These are phyloP conservation scores for Paecilomyces dactylethromorphus DNA, from an alignment of 2,329 filamentous ascomycete genomes.

Conservation along the genomic window DNA sequence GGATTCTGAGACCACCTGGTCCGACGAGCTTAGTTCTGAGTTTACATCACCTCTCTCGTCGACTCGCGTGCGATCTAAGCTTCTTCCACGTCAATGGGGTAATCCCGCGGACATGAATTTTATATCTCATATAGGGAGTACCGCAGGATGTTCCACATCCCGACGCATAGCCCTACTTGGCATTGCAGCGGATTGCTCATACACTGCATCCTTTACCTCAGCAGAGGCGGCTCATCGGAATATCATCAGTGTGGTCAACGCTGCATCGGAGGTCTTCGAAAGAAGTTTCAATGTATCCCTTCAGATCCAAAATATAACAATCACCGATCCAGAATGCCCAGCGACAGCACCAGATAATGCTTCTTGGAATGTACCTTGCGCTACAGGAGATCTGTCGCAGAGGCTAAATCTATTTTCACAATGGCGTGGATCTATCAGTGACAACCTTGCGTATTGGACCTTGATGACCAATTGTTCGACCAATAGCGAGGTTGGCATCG, in stretches of 20 bases:
- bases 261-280: constrained; percentile 79
- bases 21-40: not conserved
- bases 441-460: constrained; percentile 87
- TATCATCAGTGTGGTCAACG: constrained; percentile 61
- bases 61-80: no score
- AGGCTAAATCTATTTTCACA: constrained; percentile 63
- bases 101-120: not conserved
- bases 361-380: not conserved
- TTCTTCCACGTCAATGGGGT: not conserved
- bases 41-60: no score
- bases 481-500: constrained; percentile 74
- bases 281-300: constrained; percentile 86
- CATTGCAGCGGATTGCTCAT: not conserved
- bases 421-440: constrained; percentile 69
- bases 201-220: not conserved
- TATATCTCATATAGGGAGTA: not conserved
- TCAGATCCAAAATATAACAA: constrained; percentile 73
- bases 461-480: constrained; percentile 74
- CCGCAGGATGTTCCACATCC: not conserved
- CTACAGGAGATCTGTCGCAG: not conserved
- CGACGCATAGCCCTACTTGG: not conserved
- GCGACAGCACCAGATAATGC: constrained; percentile 52
- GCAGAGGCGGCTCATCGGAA: not conserved
- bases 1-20: not conserved
- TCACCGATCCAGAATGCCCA: constrained; percentile 67